phyloP scores from a whole-genome alignment of 169 alveolate genomes.

The Cryptosporidium baileyi region DNA sequence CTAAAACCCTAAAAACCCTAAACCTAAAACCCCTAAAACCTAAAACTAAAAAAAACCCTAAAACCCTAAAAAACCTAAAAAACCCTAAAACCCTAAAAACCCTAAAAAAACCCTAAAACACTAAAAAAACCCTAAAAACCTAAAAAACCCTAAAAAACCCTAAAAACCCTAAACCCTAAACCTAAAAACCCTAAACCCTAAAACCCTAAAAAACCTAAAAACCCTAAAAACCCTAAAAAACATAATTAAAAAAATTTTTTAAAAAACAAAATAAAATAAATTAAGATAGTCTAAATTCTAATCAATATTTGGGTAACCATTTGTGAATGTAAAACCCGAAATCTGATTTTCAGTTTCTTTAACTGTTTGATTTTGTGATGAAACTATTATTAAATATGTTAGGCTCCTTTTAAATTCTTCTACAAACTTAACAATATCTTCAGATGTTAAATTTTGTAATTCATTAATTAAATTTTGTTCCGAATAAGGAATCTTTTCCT shows the following conservation, averaged over 20 bases:
- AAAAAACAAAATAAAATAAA: not conserved
- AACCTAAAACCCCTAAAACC: constrained; percentile 8
- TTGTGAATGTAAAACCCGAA: constrained; percentile 1
- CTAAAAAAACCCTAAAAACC: not conserved
- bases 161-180: not conserved
- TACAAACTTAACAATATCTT: not conserved
- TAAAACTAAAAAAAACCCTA: constrained; percentile 8
- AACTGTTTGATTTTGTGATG: constrained; percentile 21
- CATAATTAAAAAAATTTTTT: not conserved
- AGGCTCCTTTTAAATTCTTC: not conserved
- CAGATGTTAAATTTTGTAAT: not conserved
- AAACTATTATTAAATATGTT: constrained; percentile 4
- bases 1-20: not conserved
- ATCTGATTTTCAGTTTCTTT: constrained; percentile 12
- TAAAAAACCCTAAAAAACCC: not conserved
- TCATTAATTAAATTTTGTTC: not conserved
- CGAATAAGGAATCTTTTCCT: not conserved
- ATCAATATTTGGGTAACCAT: constrained; percentile 12
- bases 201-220: constrained; percentile 3
- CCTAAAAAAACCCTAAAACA: not conserved
- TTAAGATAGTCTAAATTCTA: not conserved
- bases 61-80: constrained; percentile 16
- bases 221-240: not conserved
- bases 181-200: not conserved
- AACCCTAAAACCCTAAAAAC: not conserved